These are phyloP conservation scores for Suillus occidentalis DNA, from an alignment of 768 basidiomycete genomes.

Conservation along the genomic window DNA sequence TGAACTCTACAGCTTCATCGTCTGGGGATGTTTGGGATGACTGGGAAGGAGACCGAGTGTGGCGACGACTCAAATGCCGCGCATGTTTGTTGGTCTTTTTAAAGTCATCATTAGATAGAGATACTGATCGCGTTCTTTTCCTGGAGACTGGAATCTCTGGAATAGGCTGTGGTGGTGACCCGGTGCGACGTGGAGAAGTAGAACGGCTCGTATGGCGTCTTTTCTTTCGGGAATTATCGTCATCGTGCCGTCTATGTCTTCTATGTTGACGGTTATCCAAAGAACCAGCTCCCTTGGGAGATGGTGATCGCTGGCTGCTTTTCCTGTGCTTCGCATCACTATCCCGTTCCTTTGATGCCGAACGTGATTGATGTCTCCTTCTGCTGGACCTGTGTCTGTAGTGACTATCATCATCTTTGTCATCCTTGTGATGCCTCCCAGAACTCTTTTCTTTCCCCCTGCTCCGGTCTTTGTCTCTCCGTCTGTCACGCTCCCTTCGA, in stretches of 20 bases:
- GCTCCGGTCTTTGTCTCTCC: constrained; percentile 44
- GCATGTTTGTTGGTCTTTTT: constrained; percentile 7
- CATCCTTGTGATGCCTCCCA: constrained; percentile 50
- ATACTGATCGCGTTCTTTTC: constrained; percentile 19
- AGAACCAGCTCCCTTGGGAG: constrained; percentile 15
- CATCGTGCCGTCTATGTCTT: constrained; percentile 27
- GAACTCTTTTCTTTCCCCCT: constrained; percentile 49
- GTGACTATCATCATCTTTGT: constrained; percentile 33
- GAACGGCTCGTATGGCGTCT: constrained; percentile 22
- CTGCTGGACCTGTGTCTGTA: constrained; percentile 21
- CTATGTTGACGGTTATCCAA: constrained; percentile 17
- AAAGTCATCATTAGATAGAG: constrained; percentile 14
- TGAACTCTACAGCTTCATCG: constrained; percentile 14
- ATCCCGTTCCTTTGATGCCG: constrained; percentile 28
- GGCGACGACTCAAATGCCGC: constrained; percentile 10
- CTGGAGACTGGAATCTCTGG: constrained; percentile 6
- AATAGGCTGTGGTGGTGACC: constrained; percentile 15
- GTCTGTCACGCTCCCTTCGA: constrained; percentile 43
- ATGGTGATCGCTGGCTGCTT: constrained; percentile 22
- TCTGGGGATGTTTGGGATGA: constrained; percentile 29
- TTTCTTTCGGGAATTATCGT: constrained; percentile 18
- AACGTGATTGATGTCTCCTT: constrained; percentile 30
- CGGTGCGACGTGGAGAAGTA: constrained; percentile 10
- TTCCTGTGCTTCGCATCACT: constrained; percentile 18
- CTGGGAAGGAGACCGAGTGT: constrained; percentile 25